phyloP scores from a whole-genome alignment of 495 filamentous ascomycete genomes.

The Tuber microsphaerosporum region DNA sequence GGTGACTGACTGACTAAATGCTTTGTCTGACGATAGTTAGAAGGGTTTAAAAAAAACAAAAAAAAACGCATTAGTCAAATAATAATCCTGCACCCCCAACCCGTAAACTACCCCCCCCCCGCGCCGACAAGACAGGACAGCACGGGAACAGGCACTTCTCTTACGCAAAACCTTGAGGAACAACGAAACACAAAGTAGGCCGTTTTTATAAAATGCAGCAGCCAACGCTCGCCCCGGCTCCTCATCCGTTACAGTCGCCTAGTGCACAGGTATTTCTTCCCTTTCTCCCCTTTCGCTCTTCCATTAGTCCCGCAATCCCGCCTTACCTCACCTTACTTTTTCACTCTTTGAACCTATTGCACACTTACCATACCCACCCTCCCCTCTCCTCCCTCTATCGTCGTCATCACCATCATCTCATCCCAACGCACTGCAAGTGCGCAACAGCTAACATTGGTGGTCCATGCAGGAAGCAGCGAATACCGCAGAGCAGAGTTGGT shows the following conservation, averaged over 20 bases:
- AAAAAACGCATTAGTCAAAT: neutral
- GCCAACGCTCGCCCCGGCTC: conserved; percentile 41
- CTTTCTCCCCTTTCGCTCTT: neutral
- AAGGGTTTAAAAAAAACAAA: neutral
- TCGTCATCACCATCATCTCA: conserved; percentile 13
- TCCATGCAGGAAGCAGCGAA: conserved; percentile 36
- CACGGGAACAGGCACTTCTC: neutral
- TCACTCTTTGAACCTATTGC: conserved; percentile 6
- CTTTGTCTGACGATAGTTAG: neutral
- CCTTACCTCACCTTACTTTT: neutral
- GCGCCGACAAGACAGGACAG: neutral
- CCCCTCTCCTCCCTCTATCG: conserved; percentile 9
- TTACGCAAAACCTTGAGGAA: neutral
- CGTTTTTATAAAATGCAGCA: conserved; percentile 32
- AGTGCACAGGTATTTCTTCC: conserved; percentile 31
- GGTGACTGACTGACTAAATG: neutral
- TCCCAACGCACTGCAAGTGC: conserved; percentile 14
- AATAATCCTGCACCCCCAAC: neutral
- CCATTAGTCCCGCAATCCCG: neutral
- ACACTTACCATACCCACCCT: conserved; percentile 12
- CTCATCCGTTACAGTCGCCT: conserved; percentile 36
- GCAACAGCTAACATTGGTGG: conserved; percentile 2
- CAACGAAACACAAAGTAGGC: neutral
- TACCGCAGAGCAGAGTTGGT: conserved; percentile 41
- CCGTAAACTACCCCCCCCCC: neutral